Percentiles rank a stretch among this genome's conserved stretches.
phyloP scores from a whole-genome alignment of 768 basidiomycete species.

The Pulveroboletus sp. region DNA sequence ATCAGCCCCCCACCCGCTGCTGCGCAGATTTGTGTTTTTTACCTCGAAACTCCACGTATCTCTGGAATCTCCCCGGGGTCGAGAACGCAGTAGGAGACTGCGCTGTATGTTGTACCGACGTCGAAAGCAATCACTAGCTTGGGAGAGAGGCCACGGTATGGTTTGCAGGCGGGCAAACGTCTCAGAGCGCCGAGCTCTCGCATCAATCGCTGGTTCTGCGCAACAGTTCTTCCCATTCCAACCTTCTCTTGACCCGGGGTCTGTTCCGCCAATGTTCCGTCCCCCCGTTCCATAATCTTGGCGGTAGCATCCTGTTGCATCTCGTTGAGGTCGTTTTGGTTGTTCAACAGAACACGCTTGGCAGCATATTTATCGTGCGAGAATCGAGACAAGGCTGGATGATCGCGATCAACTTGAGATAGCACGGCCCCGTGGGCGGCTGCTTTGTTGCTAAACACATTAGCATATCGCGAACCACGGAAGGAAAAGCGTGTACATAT shows the following conservation, averaged over 20 bases:
- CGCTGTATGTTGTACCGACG: conserved; percentile 42
- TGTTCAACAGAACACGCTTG: conserved; percentile 2
- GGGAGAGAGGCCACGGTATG: conserved; percentile 35
- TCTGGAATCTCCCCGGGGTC: conserved; percentile 33
- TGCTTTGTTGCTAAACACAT: conserved; percentile 35
- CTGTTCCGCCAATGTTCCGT: too few species aligned
- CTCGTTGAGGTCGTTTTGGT: background rate
- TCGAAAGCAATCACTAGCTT: conserved; percentile 43
- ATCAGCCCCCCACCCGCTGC: background rate
- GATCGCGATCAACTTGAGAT: conserved; percentile 41
- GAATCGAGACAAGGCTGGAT: conserved; percentile 21
- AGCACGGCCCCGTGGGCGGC: conserved; percentile 46
- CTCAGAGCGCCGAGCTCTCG: background rate
- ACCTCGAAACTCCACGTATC: conserved; percentile 28
- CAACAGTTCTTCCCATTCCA: too few species aligned
- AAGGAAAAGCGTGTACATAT: conserved; percentile 2
- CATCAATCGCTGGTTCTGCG: too few species aligned
- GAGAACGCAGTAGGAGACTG: conserved; percentile 34
- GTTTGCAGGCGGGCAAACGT: conserved; percentile 24
- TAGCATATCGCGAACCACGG: conserved; percentile 3
- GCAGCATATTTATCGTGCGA: background rate
- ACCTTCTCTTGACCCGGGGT: background rate
- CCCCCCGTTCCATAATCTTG: background rate
- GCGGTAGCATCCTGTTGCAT: background rate
- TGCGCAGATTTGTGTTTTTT: background rate